Conservation (phyloP, 2,329 filamentous ascomycete species). For the Curvularia verruculosa region DNA sequence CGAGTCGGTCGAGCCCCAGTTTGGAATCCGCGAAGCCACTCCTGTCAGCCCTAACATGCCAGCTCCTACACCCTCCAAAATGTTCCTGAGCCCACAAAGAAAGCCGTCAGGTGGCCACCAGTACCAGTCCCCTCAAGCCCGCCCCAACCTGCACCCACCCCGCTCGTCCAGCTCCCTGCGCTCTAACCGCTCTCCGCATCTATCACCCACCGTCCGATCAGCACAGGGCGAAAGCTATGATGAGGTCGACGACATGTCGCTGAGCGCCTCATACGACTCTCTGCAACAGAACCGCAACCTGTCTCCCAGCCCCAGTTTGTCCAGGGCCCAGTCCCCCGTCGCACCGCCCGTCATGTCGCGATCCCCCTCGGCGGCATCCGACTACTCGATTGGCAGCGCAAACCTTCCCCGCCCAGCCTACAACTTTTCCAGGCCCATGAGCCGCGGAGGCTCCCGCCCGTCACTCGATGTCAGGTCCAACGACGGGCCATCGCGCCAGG, state of each 20-base stretch:
- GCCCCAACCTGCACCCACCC: conserved; percentile 47
- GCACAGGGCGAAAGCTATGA: conserved; percentile 61
- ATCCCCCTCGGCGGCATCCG: conserved; percentile 85
- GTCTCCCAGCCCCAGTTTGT: conserved; percentile 72
- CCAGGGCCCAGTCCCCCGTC: conserved; percentile 65
- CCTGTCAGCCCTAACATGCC: conserved; percentile 48
- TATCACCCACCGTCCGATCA: conserved; percentile 55
- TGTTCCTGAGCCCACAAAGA: conserved; percentile 46
- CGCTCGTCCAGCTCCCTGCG: conserved; percentile 48
- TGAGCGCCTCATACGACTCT: conserved; percentile 66
- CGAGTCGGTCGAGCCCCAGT: conserved; percentile 52
- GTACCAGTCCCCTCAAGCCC: conserved; percentile 31
- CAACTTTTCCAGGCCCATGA: conserved; percentile 93
- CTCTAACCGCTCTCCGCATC: conserved; percentile 39
- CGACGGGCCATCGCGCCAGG: conserved; percentile 45
- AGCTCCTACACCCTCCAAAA: conserved; percentile 40
- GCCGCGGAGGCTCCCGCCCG: conserved; percentile 68
- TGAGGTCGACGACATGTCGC: conserved; percentile 71
- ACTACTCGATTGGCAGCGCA: conserved; percentile 68
- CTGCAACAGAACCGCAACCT: conserved; percentile 71
- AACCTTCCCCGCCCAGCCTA: conserved; percentile 74
- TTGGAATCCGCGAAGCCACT: conserved; percentile 52
- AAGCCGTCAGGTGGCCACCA: conserved; percentile 50
- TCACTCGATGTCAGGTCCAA: conserved; percentile 46
- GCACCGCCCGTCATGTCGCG: conserved; percentile 65